Percentiles rank a stretch among this genome's conserved stretches.
Conservation (phyloP, 2,329 filamentous ascomycete species). For the Ilyonectria sp. region DNA sequence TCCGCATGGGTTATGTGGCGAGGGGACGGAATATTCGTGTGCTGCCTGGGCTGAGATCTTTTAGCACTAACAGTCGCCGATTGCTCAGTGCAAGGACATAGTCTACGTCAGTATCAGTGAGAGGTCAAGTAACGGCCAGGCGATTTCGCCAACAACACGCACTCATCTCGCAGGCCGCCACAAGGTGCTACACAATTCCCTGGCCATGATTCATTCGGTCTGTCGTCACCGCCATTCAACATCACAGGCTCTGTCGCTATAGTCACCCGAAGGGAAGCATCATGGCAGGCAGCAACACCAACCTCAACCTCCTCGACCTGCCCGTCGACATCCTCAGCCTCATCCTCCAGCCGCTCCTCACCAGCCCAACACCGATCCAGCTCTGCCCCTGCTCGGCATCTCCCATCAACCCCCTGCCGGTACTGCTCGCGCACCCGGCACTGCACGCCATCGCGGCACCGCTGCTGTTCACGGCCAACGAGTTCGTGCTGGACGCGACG, state of each 20-base stretch:
- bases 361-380: conserved; percentile 39
- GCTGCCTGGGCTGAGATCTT: no score
- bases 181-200: not conserved
- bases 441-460: conserved; percentile 52
- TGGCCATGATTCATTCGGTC: not conserved
- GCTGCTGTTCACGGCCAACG: conserved; percentile 52
- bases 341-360: conserved; percentile 51
- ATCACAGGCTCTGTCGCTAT: conserved; percentile 4
- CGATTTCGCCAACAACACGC: not conserved
- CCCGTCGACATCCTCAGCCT: conserved; percentile 52
- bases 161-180: no score
- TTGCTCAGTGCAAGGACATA: no score
- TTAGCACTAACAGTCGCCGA: no score
- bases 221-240: not conserved
- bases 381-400: conserved; percentile 49
- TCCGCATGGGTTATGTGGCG: no score
- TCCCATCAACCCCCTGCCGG: conserved; percentile 44
- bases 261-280: conserved; percentile 11
- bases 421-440: conserved; percentile 53
- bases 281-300: conserved; percentile 32
- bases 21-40: no score
- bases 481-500: conserved; percentile 50
- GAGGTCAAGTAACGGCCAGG: not conserved
- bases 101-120: not conserved
- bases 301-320: conserved; percentile 52